These are phyloP conservation scores for Eimeria brunetti DNA, from an alignment of 169 alveolate genomes.

Conservation along the genomic window DNA sequence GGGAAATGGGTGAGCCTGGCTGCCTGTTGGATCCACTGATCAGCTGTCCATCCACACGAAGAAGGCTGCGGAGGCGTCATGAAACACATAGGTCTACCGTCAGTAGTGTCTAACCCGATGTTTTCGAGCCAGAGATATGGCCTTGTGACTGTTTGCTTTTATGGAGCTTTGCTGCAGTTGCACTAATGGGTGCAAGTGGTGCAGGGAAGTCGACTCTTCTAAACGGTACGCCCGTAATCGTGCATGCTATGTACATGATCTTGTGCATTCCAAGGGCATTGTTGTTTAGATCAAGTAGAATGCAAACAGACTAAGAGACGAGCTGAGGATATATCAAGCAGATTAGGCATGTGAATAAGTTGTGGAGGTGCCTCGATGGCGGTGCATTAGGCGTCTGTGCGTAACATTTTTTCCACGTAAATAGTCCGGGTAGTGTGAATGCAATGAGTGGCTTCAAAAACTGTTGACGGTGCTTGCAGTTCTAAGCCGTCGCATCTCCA, in stretches of 20 bases:
- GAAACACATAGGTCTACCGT: background rate
- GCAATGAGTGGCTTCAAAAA: background rate
- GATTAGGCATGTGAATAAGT: background rate
- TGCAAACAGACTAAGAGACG: background rate
- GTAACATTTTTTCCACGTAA: background rate
- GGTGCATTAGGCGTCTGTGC: background rate
- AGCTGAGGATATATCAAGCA: background rate
- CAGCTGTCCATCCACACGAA: background rate
- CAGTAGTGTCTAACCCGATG: background rate
- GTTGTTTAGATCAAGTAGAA: background rate
- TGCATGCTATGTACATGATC: background rate
- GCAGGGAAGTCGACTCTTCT: slow-evolving; percentile 92
- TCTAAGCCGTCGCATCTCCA: slow-evolving; percentile 78
- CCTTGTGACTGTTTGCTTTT: background rate
- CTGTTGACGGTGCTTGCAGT: slow-evolving; percentile 42
- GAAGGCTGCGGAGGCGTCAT: background rate
- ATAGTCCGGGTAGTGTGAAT: background rate
- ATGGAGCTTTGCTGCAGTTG: slow-evolving; percentile 78
- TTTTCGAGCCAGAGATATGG: background rate
- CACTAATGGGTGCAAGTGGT: slow-evolving; percentile 92
- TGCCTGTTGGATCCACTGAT: background rate
- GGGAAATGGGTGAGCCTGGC: slow-evolving; percentile 81
- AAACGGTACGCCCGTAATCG: slow-evolving; percentile 69
- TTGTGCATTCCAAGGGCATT: background rate
- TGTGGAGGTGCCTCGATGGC: background rate